Conservation (phyloP, 495 filamentous ascomycete species). For the Astrothelium macrocarpum region DNA sequence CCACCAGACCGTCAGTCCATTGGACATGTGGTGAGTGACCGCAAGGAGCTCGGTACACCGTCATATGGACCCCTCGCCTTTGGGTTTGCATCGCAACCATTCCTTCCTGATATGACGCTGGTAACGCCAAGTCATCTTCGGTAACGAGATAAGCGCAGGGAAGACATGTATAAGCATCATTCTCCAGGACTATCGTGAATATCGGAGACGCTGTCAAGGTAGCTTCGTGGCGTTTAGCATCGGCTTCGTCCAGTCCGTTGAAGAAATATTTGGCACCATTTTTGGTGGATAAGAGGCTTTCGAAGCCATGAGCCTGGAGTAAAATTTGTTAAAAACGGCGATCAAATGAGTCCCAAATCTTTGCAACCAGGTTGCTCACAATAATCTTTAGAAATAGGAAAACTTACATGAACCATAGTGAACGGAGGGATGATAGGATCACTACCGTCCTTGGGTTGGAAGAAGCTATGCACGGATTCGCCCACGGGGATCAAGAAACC, state of each 20-base stretch:
- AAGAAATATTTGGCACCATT: conserved; percentile 7
- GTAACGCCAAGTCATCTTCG: conserved; percentile 20
- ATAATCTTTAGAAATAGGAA: not conserved
- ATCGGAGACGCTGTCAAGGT: conserved; percentile 30
- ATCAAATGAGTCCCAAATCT: no score
- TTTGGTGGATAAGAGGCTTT: not conserved
- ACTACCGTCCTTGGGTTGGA: conserved; percentile 25
- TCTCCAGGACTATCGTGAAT: conserved; percentile 23
- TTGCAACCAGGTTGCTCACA: no score
- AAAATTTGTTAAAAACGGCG: no score
- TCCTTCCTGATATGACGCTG: conserved; percentile 24
- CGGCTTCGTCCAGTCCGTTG: not conserved
- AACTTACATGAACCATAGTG: conserved; percentile 27
- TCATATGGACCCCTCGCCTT: conserved; percentile 14
- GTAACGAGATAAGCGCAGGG: conserved; percentile 33
- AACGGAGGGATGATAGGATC: conserved; percentile 15
- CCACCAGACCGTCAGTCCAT: conserved; percentile 22
- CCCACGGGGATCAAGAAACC: conserved; percentile 29
- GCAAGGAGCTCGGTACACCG: conserved; percentile 20
- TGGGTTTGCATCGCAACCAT: conserved; percentile 26
- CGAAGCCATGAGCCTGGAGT: not conserved
- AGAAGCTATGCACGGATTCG: conserved; percentile 25
- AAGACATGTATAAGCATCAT: conserved; percentile 29
- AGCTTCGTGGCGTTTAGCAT: not conserved
- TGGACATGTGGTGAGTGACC: conserved; percentile 28